These are phyloP conservation scores for Crithidia bombi DNA, from an alignment of 208 protist genomes.

Conservation along the genomic window DNA sequence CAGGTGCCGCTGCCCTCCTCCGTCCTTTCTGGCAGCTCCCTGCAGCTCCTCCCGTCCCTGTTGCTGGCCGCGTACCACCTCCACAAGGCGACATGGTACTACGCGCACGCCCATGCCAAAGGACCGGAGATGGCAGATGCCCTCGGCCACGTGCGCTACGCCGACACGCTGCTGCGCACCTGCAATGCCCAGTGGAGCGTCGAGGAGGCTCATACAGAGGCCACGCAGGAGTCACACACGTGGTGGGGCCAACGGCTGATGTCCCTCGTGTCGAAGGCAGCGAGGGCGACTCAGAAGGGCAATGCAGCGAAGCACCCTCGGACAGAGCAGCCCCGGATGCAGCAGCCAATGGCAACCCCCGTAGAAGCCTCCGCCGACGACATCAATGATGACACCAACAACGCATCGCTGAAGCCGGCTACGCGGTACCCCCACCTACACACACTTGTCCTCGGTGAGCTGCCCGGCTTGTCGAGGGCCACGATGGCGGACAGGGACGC, in stretches of 20 bases:
- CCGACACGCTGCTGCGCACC: conserved; percentile 46
- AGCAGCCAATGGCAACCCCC: not conserved
- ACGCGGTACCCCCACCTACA: conserved; percentile 30
- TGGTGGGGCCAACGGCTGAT: conserved; percentile 29
- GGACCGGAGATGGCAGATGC: conserved; percentile 65
- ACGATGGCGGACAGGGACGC: not conserved
- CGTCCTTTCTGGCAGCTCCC: conserved; percentile 17
- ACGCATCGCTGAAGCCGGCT: not conserved
- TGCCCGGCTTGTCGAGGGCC: not conserved
- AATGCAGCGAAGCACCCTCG: not conserved
- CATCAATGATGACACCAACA: not conserved
- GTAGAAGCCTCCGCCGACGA: not conserved
- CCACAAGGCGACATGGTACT: conserved; percentile 68
- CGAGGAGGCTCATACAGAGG: conserved; percentile 21
- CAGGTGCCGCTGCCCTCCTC: conserved; percentile 35
- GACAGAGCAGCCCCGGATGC: not conserved
- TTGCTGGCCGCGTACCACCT: conserved; percentile 69
- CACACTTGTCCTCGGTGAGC: conserved; percentile 10
- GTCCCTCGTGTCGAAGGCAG: conserved; percentile 2
- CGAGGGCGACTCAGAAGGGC: not conserved
- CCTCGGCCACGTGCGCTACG: conserved; percentile 71
- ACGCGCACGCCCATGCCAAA: conserved; percentile 25
- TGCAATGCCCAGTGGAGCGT: conserved; percentile 35
- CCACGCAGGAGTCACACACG: conserved; percentile 23
- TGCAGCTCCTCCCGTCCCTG: conserved; percentile 53